These are phyloP conservation scores for Scutellaria barbata DNA, from an alignment of 257 asterid species.

Conservation along the genomic window DNA sequence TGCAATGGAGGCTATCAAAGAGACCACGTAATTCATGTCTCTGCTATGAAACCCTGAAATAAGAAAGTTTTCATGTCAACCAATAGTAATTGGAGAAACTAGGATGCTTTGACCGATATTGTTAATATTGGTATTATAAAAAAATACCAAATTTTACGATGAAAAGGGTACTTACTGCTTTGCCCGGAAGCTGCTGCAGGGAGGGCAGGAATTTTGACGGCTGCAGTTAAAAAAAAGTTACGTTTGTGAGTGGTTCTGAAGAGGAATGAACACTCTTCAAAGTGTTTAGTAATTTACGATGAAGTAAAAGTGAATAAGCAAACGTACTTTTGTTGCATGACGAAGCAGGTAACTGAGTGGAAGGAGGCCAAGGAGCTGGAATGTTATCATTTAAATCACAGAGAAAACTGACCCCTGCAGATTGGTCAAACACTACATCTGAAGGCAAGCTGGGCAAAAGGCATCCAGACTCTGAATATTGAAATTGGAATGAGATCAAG, in stretches of 20 bases:
- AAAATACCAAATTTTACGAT: not conserved
- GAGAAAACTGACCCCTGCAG: conserved; percentile 78
- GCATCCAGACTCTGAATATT: conserved; percentile 75
- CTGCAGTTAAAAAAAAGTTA: conserved; percentile 49
- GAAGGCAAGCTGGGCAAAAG: conserved; percentile 96
- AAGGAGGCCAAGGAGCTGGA: conserved; percentile 98
- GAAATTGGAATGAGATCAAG: conserved; percentile 31
- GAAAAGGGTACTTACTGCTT: conserved; percentile 57
- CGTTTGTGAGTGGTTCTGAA: conserved; percentile 23
- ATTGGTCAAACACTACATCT: conserved; percentile 73
- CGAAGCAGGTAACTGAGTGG: conserved; percentile 64
- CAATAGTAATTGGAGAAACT: not conserved
- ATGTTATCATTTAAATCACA: conserved; percentile 97
- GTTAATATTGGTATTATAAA: no score
- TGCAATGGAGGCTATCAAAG: conserved; percentile 39
- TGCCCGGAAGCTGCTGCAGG: conserved; percentile 98
- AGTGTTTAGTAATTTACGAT: not conserved
- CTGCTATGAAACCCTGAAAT: conserved; percentile 46
- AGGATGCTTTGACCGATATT: not conserved
- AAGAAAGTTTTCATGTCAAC: conserved; percentile 23
- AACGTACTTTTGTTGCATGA: conserved; percentile 87
- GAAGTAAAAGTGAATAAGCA: not conserved
- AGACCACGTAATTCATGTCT: conserved; percentile 26
- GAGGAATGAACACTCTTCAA: not conserved
- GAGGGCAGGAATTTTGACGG: conserved; percentile 90